Evolutionary conservation across 2,329 filamentous ascomycete genomes (phyloP).

Genomic region (Venturia asperata): DNA sequence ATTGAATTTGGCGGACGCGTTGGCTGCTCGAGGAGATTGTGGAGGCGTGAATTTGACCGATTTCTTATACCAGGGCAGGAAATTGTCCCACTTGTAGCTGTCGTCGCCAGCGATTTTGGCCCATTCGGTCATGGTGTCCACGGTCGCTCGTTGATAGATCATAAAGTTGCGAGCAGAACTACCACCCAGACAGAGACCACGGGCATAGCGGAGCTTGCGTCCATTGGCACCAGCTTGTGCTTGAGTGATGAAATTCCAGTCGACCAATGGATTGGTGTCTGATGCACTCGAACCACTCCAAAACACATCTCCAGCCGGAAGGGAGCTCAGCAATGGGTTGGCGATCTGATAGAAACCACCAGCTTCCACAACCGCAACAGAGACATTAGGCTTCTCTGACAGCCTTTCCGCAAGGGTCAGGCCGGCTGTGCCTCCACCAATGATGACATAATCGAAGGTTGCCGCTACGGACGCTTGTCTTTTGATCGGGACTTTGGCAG

Average conservation of each 20-base stretch:
- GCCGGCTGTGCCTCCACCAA: constrained; percentile 10
- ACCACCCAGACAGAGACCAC: constrained; percentile 27
- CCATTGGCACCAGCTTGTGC: constrained; percentile 24
- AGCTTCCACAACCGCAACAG: constrained; percentile 14
- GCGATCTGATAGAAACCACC: constrained; percentile 29
- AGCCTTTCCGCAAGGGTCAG: background rate
- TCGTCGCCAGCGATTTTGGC: constrained; percentile 29
- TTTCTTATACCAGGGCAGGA: constrained; percentile 29
- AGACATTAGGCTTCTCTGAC: background rate
- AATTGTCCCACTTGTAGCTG: constrained; percentile 27
- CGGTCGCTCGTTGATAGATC: constrained; percentile 16
- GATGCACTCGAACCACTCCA: constrained; percentile 20
- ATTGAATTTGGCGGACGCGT: constrained; percentile 26
- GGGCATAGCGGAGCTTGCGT: constrained; percentile 25
- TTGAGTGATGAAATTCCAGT: constrained; percentile 27
- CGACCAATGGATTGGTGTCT: constrained; percentile 26
- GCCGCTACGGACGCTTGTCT: background rate
- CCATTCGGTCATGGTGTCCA: constrained; percentile 23
- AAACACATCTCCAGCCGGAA: constrained; percentile 25
- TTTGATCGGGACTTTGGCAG: background rate
- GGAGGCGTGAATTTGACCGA: constrained; percentile 28
- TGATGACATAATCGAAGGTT: constrained; percentile 11
- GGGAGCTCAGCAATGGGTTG: constrained; percentile 23
- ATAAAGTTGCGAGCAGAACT: constrained; percentile 19
- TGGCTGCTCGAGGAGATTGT: constrained; percentile 24